Conservation (phyloP, 2,329 filamentous ascomycete genomes). For the Scopulariopsis brevicaulis region DNA sequence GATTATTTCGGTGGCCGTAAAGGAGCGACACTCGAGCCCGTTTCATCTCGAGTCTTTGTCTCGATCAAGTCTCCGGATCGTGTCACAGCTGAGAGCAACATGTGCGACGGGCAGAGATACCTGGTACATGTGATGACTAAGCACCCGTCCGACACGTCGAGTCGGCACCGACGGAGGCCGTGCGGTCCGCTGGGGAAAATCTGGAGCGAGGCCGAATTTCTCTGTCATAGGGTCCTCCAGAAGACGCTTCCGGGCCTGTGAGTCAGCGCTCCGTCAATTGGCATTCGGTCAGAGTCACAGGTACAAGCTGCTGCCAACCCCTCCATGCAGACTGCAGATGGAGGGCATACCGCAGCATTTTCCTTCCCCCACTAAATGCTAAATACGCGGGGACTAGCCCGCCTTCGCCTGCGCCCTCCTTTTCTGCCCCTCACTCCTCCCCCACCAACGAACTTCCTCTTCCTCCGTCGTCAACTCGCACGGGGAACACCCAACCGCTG, state of each 20-base stretch:
- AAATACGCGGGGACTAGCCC: constrained; percentile 3
- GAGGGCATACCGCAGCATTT: constrained; percentile 4
- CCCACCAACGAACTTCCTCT: constrained; percentile 1
- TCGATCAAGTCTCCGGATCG: not conserved
- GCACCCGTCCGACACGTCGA: not conserved
- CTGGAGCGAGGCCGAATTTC: not conserved
- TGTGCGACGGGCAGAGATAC: too few relatives aligned
- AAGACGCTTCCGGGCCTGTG: not conserved
- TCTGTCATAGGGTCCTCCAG: not conserved
- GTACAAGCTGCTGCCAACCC: not conserved
- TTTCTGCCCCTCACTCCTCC: constrained; percentile 4
- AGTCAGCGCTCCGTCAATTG: constrained; percentile 4
- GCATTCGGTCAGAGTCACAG: not conserved
- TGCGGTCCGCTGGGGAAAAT: constrained; percentile 1
- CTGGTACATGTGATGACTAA: not conserved
- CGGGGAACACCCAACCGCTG: not conserved
- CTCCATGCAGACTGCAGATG: constrained; percentile 4
- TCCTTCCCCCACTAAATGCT: constrained; percentile 4
- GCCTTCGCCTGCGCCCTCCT: constrained; percentile 5
- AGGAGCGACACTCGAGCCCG: too few relatives aligned
- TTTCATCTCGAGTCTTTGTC: not conserved
- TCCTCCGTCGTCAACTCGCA: not conserved
- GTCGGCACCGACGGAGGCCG: not conserved
- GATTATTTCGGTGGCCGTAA: too few relatives aligned
- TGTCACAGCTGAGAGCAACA: not conserved